Evolutionary conservation across 2,329 filamentous ascomycete species (phyloP).

Genomic region (Hymenoscyphus occultus): DNA sequence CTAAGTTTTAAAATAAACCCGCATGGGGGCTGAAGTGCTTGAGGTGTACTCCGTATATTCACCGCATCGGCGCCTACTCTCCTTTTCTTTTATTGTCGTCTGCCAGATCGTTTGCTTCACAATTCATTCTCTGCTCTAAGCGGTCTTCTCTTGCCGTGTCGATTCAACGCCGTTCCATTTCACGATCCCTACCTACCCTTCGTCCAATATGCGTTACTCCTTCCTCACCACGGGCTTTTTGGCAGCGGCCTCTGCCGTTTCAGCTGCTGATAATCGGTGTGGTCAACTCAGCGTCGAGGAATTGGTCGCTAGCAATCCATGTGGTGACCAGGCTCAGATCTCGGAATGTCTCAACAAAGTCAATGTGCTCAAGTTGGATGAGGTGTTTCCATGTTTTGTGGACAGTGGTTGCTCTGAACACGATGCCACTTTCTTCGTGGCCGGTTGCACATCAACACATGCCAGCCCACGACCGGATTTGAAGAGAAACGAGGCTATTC

Average conservation of each 20-base stretch:
- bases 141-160: not conserved
- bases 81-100: not conserved
- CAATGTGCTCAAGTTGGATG: constrained; percentile 20
- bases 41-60: constrained; percentile 4
- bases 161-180: not conserved
- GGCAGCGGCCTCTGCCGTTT: constrained; percentile 22
- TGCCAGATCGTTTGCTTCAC: constrained; percentile 5
- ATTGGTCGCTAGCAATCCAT: constrained; percentile 23
- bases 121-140: not conserved
- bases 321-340: constrained; percentile 23
- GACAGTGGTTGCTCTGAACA: constrained; percentile 24
- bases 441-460: constrained; percentile 20
- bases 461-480: constrained; percentile 19
- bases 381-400: constrained; percentile 28
- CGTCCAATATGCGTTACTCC: constrained; percentile 25
- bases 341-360: constrained; percentile 23
- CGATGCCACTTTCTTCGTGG: constrained; percentile 26
- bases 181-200: not conserved
- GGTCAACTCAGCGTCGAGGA: constrained; percentile 23
- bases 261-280: constrained; percentile 20
- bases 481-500: constrained; percentile 15
- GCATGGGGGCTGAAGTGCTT: constrained; percentile 3
- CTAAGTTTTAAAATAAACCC: constrained; percentile 10
- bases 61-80: not conserved
- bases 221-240: constrained; percentile 19